Base-by-base conservation (phyloP, 768 basidiomycete genomes). In the Crucibulum laeve region DNA sequence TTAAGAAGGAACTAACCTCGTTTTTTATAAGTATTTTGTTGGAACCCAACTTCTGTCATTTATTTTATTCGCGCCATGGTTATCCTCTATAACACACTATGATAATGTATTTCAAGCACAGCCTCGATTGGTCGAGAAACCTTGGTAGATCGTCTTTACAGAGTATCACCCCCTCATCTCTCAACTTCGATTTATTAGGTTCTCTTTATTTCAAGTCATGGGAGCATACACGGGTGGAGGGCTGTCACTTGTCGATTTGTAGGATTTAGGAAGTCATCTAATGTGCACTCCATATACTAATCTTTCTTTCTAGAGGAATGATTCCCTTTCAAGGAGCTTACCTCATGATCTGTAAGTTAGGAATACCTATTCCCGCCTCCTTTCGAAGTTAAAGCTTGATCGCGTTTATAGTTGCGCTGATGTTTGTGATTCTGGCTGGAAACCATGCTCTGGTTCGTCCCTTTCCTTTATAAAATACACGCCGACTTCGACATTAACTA, bases 21-120 rank as follows among this genome's bases (percentile, higher is more conserved):
- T n/a, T n/a, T n/a, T n/a, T n/a, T n/a, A n/a, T n/a, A 61, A 88
- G 86, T 91, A 90, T 55, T 82, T 80, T 51, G 50, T 88, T 19
- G 59, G 62, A 7, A 62, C 70, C 0, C 86, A 87, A 55, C 44
- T 88, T 8, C 47, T 82, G 14, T 56, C 70, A 0, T 79, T 81
- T 49, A 52, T 79, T 17, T 55, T 85, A 17, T 75, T 86, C 47
- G 76, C 76, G 2, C 85, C 84, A 0, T 88, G 81, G 69, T 56
- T 86, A 3, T 64, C 66, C 32, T 57, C 54, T 4, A 72, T 62
- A 14, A 68, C 55, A 50, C 62, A 61, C 40, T 73, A 78, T 45
- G 73, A 81, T 40, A 67, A 63, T 22, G 72, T 77, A 0, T 77
- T 79, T 40, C 53, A 55, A 4, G 60, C 54, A 3, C 83, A 84